These are phyloP conservation scores for Arthrinium puccinioides DNA, from an alignment of 2,329 filamentous ascomycete genomes.

Conservation along the genomic window DNA sequence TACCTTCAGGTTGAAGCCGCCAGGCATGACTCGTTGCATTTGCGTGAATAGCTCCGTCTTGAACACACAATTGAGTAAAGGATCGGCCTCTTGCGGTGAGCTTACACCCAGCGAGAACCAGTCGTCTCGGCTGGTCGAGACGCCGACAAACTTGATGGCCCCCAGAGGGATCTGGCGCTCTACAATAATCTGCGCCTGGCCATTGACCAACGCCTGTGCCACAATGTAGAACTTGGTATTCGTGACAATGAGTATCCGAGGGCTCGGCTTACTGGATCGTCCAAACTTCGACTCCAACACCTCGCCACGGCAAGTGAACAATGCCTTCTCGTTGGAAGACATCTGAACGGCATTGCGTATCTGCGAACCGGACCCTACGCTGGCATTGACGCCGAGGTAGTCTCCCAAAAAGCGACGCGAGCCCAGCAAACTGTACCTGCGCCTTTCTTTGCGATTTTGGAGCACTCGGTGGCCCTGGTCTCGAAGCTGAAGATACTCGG, in stretches of 20 bases:
- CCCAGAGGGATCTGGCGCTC: constrained; percentile 79
- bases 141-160: constrained; percentile 79
- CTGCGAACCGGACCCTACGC: constrained; percentile 70
- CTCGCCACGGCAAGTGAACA: constrained; percentile 91
- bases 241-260: constrained; percentile 78
- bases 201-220: constrained; percentile 74
- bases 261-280: constrained; percentile 87
- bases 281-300: constrained; percentile 91
- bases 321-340: constrained; percentile 61
- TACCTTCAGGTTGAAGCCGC: constrained; percentile 75
- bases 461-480: constrained; percentile 82
- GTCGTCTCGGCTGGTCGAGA: constrained; percentile 80
- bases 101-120: constrained; percentile 93
- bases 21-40: constrained; percentile 71
- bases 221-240: constrained; percentile 84
- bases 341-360: constrained; percentile 71
- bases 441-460: constrained; percentile 79
- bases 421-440: constrained; percentile 84
- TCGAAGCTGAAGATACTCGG: constrained; percentile 80
- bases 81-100: constrained; percentile 87
- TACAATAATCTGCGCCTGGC: constrained; percentile 70
- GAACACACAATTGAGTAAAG: constrained; percentile 86
- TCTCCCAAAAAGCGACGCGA: constrained; percentile 91
- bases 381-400: constrained; percentile 82
- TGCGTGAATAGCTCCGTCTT: constrained; percentile 98